Percentiles rank a stretch among this genome's conserved stretches.
Conservation (phyloP, 2,329 filamentous ascomycete species). For the Neonectria faginata region DNA sequence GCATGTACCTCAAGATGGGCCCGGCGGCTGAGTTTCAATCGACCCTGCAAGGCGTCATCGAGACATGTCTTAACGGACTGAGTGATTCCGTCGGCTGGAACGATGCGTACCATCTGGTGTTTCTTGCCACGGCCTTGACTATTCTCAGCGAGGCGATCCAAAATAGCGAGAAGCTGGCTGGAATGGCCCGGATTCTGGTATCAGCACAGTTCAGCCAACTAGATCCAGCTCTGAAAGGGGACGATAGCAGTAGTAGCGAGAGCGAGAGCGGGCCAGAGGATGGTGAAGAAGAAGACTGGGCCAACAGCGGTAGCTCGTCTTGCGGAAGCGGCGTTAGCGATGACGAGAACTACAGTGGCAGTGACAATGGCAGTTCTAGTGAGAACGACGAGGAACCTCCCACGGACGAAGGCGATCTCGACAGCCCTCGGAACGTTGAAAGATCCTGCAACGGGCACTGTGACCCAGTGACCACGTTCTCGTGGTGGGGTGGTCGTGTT, state of each 20-base stretch:
- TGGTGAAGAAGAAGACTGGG: not conserved
- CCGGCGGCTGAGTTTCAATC: conserved; percentile 39
- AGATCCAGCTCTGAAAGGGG: conserved; percentile 6
- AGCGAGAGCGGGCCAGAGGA: not conserved
- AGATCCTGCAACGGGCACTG: conserved; percentile 27
- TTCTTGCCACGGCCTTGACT: conserved; percentile 31
- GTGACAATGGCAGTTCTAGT: not conserved
- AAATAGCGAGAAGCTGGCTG: conserved; percentile 27
- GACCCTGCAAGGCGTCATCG: conserved; percentile 35
- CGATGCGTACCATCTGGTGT: conserved; percentile 33
- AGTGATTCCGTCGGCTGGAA: conserved; percentile 44
- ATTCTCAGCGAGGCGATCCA: conserved; percentile 32
- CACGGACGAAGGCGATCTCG: conserved; percentile 31
- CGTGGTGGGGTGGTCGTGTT: conserved; percentile 30
- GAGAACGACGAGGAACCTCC: conserved; percentile 17
- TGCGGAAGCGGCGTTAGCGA: not conserved
- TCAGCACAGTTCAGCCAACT: conserved; percentile 44
- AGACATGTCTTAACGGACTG: conserved; percentile 35
- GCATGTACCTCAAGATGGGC: conserved; percentile 44
- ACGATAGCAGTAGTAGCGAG: not conserved
- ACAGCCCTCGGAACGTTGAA: not conserved
- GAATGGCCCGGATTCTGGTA: conserved; percentile 36
- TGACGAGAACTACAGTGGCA: not conserved
- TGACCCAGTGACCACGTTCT: conserved; percentile 13
- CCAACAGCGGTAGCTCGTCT: not conserved